Evolutionary conservation across 129 eudicot species (phyloP), one percentile per base, ranked within the genome.

Genomic region (Arctium minus): DNA sequence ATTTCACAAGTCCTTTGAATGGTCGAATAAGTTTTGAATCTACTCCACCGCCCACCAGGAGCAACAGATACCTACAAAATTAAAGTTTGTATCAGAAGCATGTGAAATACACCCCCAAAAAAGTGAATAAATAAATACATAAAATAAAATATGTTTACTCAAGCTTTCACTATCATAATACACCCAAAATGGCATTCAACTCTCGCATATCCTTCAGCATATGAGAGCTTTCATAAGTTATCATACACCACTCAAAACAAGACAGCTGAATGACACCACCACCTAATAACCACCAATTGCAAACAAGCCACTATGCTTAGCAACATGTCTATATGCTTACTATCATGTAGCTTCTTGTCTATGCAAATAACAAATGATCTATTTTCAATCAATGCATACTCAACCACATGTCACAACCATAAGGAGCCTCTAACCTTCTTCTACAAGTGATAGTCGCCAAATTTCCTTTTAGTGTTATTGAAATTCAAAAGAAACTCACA

Each of bases 41-140:
- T 87, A 81, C 81, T 96, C 99, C 99, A 96, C 27, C 98, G 88
- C 36, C 99, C 99, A 80, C 98, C 99, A 78, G 99, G 99, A 36
- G 97, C 87, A 86, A 96, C 99, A 70, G 99, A 96, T 35, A 96
- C 99, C 99, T 96, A 88, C 76, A 72, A 65, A 40, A 81, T 30
- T 33, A 36, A 37, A 40, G 4, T 0, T 65, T 60, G 2, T 38
- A 72, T 84, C 68, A 72, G 39, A 82, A 35, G 2, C 68, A 74
- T 36, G 29, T 46, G 39, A 10, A 76, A 56, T 9, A 60, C 32
- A 77, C 35, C 44, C 29, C 68, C 68, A 60, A 60, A 60, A 60
- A n/a, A 17, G 68, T n/a, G 8, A 17, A 60, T 60, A 60, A 44
- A 8, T 42, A 42, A 4, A 56, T 60, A 60, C n/a, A n/a, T n/a